Base-by-base conservation (phyloP, 257 asterid genomes). In the Solanum chiquidenum region DNA sequence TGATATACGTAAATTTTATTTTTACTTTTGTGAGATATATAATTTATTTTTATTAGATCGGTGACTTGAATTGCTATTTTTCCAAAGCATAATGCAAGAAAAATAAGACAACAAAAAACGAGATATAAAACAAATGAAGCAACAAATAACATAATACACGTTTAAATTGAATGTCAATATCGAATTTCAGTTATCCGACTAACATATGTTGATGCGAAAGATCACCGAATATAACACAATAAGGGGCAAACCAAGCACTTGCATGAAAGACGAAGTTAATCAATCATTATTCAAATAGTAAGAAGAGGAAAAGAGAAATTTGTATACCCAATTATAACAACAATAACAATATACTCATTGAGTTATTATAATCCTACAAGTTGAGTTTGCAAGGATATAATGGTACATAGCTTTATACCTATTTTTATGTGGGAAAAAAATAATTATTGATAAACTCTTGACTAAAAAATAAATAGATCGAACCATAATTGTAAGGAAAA, bases 171-270 rank as follows among this genome's bases (percentile, higher is more conserved):
- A 35, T 35, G 2, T 73, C 8, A 9, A 20, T 34, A 34, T 73
- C 3, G 0, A 6, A 0, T 73, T 1, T 2, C 4, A 9, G 0
- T 6, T 34, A 34, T 35, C 5, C 1, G 7, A 72, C 3, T 9
- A 35, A 20, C 0, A n/a, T 72, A 31, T 2, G 6, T 33, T 33
- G 27, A 72, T 21, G 1, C 0, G 5, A 73, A 34, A 35, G 9
- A 35, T 34, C 16, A 73, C 18, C 16, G 5, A 35, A 73, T 34
- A 42, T 29, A 73, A 2, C 4, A 73, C 4, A 35, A 73, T 5
- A 35, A 71, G 79, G 13, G 23, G 4, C 1, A 52, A 52, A 52
- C 21, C 9, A 52, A 16, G 62, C 62, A 52, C 62, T 52, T 52
- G 62, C 62, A 6, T 16, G 23, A 6, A 16, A 52, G 23, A 52